Conservation (phyloP, 1,284 basidiomycete genomes). For the Sphagnurus paluster region DNA sequence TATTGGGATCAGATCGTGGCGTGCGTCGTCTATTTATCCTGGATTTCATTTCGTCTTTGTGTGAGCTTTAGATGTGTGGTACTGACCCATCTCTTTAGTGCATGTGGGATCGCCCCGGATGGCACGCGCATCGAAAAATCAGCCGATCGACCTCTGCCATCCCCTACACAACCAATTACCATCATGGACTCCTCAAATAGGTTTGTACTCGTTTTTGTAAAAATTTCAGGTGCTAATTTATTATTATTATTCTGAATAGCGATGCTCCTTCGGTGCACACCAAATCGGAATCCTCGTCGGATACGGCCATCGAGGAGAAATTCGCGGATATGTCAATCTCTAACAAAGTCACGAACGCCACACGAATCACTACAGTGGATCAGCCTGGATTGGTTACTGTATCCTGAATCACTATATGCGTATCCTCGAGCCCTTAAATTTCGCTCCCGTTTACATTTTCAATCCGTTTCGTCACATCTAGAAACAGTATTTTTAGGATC, state of each 20-base stretch:
- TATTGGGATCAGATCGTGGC: constrained; percentile 81
- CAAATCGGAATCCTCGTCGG: neutral
- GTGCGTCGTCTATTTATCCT: constrained; percentile 41
- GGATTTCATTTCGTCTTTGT: neutral
- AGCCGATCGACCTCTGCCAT: neutral
- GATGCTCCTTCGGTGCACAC: neutral
- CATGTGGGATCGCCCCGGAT: constrained; percentile 61
- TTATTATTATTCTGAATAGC: neutral
- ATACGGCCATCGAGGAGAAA: constrained; percentile 14
- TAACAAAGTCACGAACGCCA: neutral
- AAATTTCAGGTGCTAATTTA: neutral
- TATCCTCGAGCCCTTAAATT: too few species aligned
- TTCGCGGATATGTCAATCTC: constrained; percentile 3
- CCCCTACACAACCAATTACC: neutral
- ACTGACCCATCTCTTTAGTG: constrained; percentile 33
- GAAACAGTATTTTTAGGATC: neutral
- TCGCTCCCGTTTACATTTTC: neutral
- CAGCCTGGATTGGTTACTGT: constrained; percentile 1
- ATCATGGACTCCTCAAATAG: neutral
- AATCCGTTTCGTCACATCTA: neutral
- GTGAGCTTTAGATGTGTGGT: neutral
- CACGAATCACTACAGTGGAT: neutral
- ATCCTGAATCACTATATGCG: constrained; percentile 6
- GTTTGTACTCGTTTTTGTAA: neutral
- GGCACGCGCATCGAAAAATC: constrained; percentile 46